Evolutionary conservation across 1,284 basidiomycete species (phyloP), one percentile per base, ranked within the genome.

Genomic region (Fomes fomentarius): DNA sequence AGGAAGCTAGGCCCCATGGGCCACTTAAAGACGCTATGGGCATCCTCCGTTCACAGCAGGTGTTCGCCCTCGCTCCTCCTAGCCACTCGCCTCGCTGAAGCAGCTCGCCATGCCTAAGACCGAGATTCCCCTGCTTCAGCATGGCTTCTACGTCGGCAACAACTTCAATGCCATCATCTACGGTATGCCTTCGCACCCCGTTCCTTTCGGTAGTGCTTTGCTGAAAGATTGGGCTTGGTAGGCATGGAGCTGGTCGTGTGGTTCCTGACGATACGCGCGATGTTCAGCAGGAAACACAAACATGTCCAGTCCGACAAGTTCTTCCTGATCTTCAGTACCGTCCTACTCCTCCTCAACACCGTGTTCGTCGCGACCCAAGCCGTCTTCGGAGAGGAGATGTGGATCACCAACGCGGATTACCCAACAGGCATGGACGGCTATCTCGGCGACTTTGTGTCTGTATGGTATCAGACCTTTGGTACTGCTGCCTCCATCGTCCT

Each of bases 61-160:
- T 43, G 26, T 30, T 26, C 41, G 26, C 26, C 41, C 34, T 34
- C 42, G 41, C 41, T 30, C 45, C 45, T 14, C 34, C 45, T n/a
- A n/a, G n/a, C n/a, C 34, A n/a, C 34, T 21, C 45, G 8, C 34
- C 33, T 39, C 43, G 15, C 33, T 28, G 31, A 17, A 9, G 33
- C 24, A 37, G 45, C 37, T 35, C 50, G 38, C 25, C 41, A 57
- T 57, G 56, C 47, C 52, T 17, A 34, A 14, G 4, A n/a, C 41
- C n/a, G 10, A 8, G 19, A n/a, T 47, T 21, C n/a, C 45, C 6
- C 33, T 65, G 38, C 63, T 65, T 50, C 58, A 65, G 51, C 56
- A 68, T 46, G 57, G 60, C 11, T 64, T 58, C 41, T 68, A 68
- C 50, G 51, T 66, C 46, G 66, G 65, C 11, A 64, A 55, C 50